Base-by-base conservation (phyloP, 2,329 filamentous ascomycete species). In the Epichloe typhina region DNA sequence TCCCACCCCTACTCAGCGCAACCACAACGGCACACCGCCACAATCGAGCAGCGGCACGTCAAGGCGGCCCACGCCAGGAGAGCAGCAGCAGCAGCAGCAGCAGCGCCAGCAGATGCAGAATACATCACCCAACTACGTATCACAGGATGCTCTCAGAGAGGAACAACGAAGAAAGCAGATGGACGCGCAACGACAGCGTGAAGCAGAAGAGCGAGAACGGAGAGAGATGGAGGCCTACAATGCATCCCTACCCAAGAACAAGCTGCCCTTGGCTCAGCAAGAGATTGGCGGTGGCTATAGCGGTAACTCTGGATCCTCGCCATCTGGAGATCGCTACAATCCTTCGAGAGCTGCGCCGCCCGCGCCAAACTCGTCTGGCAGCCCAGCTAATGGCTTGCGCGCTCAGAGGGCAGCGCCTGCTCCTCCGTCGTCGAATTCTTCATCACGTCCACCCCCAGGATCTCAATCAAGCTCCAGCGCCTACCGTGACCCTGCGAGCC, bases 141-240 rank as follows among this genome's bases (percentile, higher is more conserved):
- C 71, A 3, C 71, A 74, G 19, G 74, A 78, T 50, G 64, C 69
- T 36, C 56, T 69, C 47, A 71, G 74, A 65, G 73, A 83, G 38
- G 76, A 82, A 54, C 73, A 80, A 59, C 76, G 78, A 36, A 77
- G 82, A 61, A 78, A 80, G 60, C 80, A 85, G 61, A 62, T 74
- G 6, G 80, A 85, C 56, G 70, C 76, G 35, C 79, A 82, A 57
- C 69, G 71, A 52, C 70, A 74, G 55, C 69, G 71, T 41, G 77
- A 83, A 55, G 71, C 74, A 2, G 79, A 82, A 55, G 84, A 88
- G 58, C 79, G 83, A 60, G 77, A 77, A 50, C 77, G 86, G 50
- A 80, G 84, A 56, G 88, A 95, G 48, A 74, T 87, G 58, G 89
- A 93, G 63, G 87, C 82, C 17, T 96, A 95, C 68, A 95, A 97